These are phyloP conservation scores for Cladosporium oxysporum DNA, from an alignment of 2,329 filamentous ascomycete genomes.

Conservation along the genomic window DNA sequence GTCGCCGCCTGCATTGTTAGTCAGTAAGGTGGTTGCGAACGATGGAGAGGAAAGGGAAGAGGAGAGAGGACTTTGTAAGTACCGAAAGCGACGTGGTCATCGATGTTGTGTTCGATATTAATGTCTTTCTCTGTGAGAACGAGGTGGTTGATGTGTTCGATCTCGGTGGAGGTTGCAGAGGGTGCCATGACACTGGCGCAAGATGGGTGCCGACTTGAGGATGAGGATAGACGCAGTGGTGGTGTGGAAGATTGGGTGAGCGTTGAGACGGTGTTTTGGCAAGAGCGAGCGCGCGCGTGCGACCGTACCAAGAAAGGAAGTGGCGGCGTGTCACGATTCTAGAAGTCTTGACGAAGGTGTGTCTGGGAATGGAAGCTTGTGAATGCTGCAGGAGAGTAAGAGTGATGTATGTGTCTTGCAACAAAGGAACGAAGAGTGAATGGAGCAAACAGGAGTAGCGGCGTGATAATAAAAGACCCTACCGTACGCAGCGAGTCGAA, in stretches of 20 bases:
- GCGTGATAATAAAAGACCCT: neutral
- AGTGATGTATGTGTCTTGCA: neutral
- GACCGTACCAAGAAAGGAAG: slow-evolving; percentile 3
- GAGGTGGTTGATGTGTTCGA: slow-evolving; percentile 33
- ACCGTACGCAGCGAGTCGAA: neutral
- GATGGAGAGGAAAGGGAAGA: neutral
- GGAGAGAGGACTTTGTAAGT: slow-evolving; percentile 25
- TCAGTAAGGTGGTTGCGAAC: slow-evolving; percentile 12
- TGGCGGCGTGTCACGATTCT: neutral
- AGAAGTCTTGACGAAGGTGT: neutral
- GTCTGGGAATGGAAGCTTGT: neutral
- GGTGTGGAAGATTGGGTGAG: neutral
- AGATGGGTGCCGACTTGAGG: neutral
- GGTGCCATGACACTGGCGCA: slow-evolving; percentile 31
- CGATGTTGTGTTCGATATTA: slow-evolving; percentile 36
- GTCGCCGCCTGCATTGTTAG: slow-evolving; percentile 35
- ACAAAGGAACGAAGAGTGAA: slow-evolving; percentile 5
- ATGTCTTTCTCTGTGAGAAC: slow-evolving; percentile 26
- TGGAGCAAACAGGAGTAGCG: neutral
- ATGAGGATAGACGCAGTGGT: neutral
- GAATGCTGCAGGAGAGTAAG: neutral
- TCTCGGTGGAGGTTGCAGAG: slow-evolving; percentile 28
- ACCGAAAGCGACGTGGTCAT: slow-evolving; percentile 44
- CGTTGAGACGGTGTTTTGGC: neutral
- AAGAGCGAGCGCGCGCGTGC: neutral